A percentile compares a stretch with the other conserved stretches of the same genome.
Conservation (phyloP, 441 rosid species). For the Erodium trifolium region DNA sequence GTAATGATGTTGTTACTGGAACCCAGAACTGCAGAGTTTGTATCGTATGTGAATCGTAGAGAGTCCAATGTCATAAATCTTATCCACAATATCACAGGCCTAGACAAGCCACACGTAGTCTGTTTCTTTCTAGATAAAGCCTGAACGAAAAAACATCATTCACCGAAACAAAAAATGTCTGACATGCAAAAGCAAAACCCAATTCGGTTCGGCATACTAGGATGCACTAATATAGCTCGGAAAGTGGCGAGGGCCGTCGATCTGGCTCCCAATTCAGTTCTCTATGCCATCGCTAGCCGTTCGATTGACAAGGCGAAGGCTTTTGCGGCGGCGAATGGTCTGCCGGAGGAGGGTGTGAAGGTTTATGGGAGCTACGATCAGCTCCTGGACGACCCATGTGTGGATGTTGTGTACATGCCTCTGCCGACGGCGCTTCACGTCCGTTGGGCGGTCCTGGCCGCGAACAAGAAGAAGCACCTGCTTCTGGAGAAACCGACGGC, state of each 20-base stretch:
- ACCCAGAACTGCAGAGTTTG: background rate
- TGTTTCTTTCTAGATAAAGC: no score
- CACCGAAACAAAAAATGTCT: background rate
- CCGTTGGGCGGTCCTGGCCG: constrained; percentile 18
- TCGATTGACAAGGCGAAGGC: constrained; percentile 16
- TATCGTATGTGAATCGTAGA: background rate
- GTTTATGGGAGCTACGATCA: constrained; percentile 21
- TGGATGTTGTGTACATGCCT: constrained; percentile 22
- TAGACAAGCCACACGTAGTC: background rate
- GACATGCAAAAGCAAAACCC: background rate
- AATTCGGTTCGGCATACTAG: constrained; percentile 19
- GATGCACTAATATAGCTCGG: constrained; percentile 18
- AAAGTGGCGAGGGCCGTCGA: constrained; percentile 18
- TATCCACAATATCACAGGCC: no score
- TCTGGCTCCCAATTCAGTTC: constrained; percentile 14
- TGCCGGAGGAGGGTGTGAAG: constrained; percentile 6
- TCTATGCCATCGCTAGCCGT: constrained; percentile 22
- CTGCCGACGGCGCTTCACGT: constrained; percentile 20
- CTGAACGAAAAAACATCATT: no score
- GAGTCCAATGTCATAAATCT: background rate
- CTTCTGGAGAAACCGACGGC: constrained; percentile 25
- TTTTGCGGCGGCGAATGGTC: constrained; percentile 15
- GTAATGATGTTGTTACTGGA: background rate
- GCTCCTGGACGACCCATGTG: constrained; percentile 21
- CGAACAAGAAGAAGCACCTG: constrained; percentile 12